These are phyloP conservation scores for Coprinopsis cinerea DNA, from an alignment of 768 basidiomycete genomes.

Conservation along the genomic window DNA sequence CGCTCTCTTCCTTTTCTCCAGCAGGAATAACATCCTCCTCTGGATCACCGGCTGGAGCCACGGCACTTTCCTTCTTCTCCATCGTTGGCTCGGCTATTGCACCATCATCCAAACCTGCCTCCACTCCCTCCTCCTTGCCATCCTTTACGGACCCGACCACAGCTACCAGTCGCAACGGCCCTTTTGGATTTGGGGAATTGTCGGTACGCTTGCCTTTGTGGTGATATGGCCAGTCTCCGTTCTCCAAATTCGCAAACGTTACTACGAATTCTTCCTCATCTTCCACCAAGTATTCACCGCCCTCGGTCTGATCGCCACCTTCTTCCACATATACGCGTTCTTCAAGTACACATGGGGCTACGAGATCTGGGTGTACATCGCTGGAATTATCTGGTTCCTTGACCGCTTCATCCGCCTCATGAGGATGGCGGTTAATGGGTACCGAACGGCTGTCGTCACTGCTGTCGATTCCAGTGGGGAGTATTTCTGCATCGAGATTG, in stretches of 20 bases:
- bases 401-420: neutral
- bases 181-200: slow-evolving; percentile 11
- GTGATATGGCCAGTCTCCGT: slow-evolving; percentile 31
- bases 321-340: slow-evolving; percentile 7
- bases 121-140: slow-evolving; percentile 2
- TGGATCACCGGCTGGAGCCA: slow-evolving; percentile 12
- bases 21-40: slow-evolving; percentile 10
- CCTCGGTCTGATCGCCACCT: slow-evolving; percentile 8
- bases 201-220: slow-evolving; percentile 9
- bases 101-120: slow-evolving; percentile 5
- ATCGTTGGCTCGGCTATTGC: slow-evolving; percentile 12
- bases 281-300: slow-evolving; percentile 36
- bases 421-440: neutral
- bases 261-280: slow-evolving; percentile 50
- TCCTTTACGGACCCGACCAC: neutral
- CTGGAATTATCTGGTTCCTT: neutral
- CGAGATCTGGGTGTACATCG: slow-evolving; percentile 10
- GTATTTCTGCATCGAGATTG: slow-evolving; percentile 9
- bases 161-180: neutral
- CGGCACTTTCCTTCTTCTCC: slow-evolving; percentile 9
- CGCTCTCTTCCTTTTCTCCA: slow-evolving; percentile 11
- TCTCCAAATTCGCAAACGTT: slow-evolving; percentile 37
- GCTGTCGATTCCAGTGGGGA: slow-evolving; percentile 6
- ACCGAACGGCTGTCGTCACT: slow-evolving; percentile 7
- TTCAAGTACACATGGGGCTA: slow-evolving; percentile 9